Evolutionary conservation across 2,329 filamentous ascomycete genomes (phyloP).

Genomic region (Clarireedia hainanense): DNA sequence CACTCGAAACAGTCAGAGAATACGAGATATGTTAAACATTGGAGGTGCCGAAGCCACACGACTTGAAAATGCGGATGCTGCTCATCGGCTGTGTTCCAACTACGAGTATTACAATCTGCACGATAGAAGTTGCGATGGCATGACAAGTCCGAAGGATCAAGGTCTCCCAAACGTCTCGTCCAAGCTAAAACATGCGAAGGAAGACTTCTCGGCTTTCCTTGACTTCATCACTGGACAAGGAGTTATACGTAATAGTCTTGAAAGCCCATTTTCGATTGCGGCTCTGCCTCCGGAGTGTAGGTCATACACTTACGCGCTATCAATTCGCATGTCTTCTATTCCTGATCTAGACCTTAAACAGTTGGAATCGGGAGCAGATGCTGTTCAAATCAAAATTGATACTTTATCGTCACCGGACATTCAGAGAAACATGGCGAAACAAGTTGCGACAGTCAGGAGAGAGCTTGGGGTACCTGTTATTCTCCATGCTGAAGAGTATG

Average conservation of each 20-base stretch:
- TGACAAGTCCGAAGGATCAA: constrained; percentile 34
- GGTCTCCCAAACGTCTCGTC: constrained; percentile 39
- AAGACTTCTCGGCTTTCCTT: constrained; percentile 52
- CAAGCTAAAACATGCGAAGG: constrained; percentile 44
- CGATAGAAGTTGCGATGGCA: constrained; percentile 33
- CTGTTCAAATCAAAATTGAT: constrained; percentile 53
- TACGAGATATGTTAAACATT: constrained; percentile 42
- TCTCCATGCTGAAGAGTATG: constrained; percentile 46
- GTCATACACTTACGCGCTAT: constrained; percentile 59
- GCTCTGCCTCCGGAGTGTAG: constrained; percentile 52
- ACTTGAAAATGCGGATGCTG: constrained; percentile 36
- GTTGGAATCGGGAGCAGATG: constrained; percentile 51
- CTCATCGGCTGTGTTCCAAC: constrained; percentile 46
- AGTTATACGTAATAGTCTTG: constrained; percentile 43
- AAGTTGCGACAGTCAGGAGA: constrained; percentile 49
- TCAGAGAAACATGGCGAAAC: constrained; percentile 42
- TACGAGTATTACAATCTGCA: constrained; percentile 57
- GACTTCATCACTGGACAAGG: constrained; percentile 48
- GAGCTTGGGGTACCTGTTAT: constrained; percentile 49
- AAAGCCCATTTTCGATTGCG: constrained; percentile 52
- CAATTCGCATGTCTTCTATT: constrained; percentile 51
- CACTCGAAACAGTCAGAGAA: constrained; percentile 54
- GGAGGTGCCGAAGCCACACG: constrained; percentile 36
- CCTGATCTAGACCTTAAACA: constrained; percentile 43
- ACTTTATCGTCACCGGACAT: constrained; percentile 42